Conservation (phyloP, 2,329 filamentous ascomycete species). For the Helotiales sp. region DNA sequence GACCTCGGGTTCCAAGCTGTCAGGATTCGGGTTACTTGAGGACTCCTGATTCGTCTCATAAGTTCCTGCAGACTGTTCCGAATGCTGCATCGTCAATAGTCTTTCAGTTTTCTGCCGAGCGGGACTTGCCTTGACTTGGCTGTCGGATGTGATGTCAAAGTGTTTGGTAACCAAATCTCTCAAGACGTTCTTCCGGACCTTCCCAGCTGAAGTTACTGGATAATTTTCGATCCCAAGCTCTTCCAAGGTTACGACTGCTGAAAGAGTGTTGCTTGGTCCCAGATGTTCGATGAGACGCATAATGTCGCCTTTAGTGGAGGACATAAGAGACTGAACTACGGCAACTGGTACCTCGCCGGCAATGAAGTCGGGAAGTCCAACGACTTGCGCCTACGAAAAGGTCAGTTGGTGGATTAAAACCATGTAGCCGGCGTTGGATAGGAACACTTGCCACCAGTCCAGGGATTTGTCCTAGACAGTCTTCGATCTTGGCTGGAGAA, state of each 20-base stretch:
- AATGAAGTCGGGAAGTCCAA: conserved; percentile 3
- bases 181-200: conserved; percentile 6
- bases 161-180: not conserved
- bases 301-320: not conserved
- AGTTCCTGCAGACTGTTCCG: too few relatives aligned
- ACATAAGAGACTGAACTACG: not conserved
- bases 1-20: too few relatives aligned
- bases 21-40: too few relatives aligned
- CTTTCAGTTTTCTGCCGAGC: too few relatives aligned
- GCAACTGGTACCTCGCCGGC: conserved; percentile 6
- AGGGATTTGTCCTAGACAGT: conserved; percentile 5
- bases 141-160: not conserved
- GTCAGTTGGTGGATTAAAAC: not conserved
- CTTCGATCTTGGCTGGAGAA: conserved; percentile 12
- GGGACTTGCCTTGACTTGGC: too few relatives aligned
- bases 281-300: not conserved
- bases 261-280: not conserved
- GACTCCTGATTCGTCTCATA: too few relatives aligned
- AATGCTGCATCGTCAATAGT: too few relatives aligned
- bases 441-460: not conserved
- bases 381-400: not conserved
- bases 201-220: conserved; percentile 1
- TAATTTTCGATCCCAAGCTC: not conserved
- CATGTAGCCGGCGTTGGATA: not conserved
- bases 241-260: not conserved